Percentiles rank a stretch among this genome's conserved stretches.
These are phyloP conservation scores for Plasmodium sp. DNA, from an alignment of 169 alveolate genomes.

Conservation along the genomic window DNA sequence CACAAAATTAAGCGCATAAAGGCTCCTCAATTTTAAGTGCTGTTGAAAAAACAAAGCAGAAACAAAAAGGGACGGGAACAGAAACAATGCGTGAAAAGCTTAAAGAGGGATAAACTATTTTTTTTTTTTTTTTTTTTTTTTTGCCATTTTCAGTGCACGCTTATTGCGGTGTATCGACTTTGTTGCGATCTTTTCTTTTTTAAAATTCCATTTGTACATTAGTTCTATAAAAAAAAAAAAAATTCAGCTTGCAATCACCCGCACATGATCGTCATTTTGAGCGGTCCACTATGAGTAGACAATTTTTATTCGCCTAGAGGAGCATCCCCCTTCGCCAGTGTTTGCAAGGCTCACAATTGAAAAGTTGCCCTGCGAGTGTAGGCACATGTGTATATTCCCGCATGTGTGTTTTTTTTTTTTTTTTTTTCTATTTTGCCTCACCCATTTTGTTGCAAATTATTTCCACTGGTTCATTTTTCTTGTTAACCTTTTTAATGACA, in stretches of 20 bases:
- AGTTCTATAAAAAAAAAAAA: constrained; percentile 11
- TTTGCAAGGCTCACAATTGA: constrained; percentile 3
- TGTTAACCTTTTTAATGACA: constrained; percentile 3
- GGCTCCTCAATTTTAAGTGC: background rate
- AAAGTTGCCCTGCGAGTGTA: background rate
- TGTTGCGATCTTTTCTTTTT: background rate
- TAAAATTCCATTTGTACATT: background rate
- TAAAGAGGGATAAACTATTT: constrained; percentile 2
- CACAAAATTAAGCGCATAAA: background rate
- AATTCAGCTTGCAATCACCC: background rate
- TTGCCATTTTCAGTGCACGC: constrained; percentile 22
- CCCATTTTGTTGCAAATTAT: constrained; percentile 12
- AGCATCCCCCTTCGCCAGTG: background rate
- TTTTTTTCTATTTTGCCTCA: constrained; percentile 8
- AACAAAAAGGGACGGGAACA: background rate
- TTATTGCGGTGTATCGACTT: background rate
- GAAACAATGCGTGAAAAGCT: constrained; percentile 12
- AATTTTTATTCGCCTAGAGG: background rate
- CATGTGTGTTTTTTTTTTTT: background rate
- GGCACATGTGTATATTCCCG: background rate
- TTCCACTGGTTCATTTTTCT: constrained; percentile 3
- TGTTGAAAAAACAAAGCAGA: background rate
- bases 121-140: constrained; percentile 15
- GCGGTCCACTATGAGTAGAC: background rate
- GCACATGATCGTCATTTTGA: background rate